Base-by-base conservation (phyloP, 192 early-diverging fungal species). In the Geranomyces variabilis region DNA sequence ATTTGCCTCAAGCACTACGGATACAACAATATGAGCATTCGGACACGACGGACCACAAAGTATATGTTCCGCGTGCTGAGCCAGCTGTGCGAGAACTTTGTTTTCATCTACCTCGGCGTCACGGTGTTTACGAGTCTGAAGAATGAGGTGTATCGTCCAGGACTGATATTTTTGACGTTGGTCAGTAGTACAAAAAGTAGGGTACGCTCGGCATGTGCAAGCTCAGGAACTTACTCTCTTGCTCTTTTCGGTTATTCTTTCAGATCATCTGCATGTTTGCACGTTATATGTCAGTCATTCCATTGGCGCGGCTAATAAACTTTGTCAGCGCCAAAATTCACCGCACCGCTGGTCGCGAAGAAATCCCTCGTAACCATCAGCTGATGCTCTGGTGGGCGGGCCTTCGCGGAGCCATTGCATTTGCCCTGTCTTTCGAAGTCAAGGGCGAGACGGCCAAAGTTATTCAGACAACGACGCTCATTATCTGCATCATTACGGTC, bases 381-480 rank as follows among this genome's bases (percentile, higher is more conserved):
- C 86, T 92, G 15, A 97, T 99, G 95, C 74, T 99, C 7, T 96
- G 94, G 79, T 99, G 95, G 95, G 90, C 94, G 15, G 93, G 94
- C 1, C 81, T 99, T 1, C 92, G 97, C 41, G 97, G 97, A 7
- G 96, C 97, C 6, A 96, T 99, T 13, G 95, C 97, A 0, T 96
- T 97, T 80, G 97, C 97, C 0, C 83, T 99, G 31, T 90, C 94
- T 10, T 92, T 91, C 69, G 90, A 93, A 71, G 81, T 97, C 46
- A 63, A 46, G n/a, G 75, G 66, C 26, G 45, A 81, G 15, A 62
- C 43, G 56, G 91, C 84, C 3, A 77, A 88, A 9, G 87, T 92
- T 36, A 86, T 96, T 24, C 90, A 89, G 29, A 93, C 94, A 0
- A 97, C 94, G 3, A 95, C 94, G 24, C 76, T 99, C 51, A 89